These are phyloP conservation scores for Westerdykella ornata DNA, from an alignment of 2,329 filamentous ascomycete genomes.

Conservation along the genomic window DNA sequence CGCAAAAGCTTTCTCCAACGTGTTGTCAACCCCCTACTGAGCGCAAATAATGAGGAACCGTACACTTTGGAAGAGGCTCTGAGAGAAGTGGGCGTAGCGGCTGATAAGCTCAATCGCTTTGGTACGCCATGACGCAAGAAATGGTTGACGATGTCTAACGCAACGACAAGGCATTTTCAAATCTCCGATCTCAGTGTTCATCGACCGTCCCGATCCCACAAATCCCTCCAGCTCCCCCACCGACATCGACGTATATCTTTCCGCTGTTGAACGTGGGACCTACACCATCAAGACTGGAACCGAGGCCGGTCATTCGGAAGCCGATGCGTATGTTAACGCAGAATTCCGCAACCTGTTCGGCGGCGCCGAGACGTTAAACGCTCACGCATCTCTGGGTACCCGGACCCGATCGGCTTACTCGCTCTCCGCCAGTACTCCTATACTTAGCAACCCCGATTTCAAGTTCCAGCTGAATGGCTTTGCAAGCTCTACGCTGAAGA, in stretches of 20 bases:
- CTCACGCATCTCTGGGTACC: conserved; percentile 84
- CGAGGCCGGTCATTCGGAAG: conserved; percentile 87
- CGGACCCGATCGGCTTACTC: conserved; percentile 88
- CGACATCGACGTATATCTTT: conserved; percentile 74
- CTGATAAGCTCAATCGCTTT: conserved; percentile 70
- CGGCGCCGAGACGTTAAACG: conserved; percentile 79
- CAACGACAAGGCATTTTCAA: conserved; percentile 69
- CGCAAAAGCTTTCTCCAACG: conserved; percentile 74
- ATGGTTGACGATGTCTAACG: conserved; percentile 11
- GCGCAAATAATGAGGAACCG: conserved; percentile 56
- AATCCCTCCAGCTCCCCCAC: conserved; percentile 64
- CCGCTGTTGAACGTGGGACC: conserved; percentile 70
- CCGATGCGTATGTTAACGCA: conserved; percentile 83
- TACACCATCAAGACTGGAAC: conserved; percentile 91
- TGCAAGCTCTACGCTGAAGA: conserved; percentile 77
- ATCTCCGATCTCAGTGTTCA: conserved; percentile 70
- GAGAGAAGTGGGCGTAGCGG: conserved; percentile 60
- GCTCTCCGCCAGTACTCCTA: conserved; percentile 72
- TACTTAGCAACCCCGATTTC: conserved; percentile 77
- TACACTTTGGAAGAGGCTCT: conserved; percentile 75
- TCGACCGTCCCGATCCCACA: conserved; percentile 66
- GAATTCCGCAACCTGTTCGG: conserved; percentile 89
- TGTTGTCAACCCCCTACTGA: conserved; percentile 70
- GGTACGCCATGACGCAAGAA: conserved; percentile 48
- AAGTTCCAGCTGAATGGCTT: conserved; percentile 72